Evolutionary conservation across 495 filamentous ascomycete genomes (phyloP).

Genomic region (Letharia columbiana): DNA sequence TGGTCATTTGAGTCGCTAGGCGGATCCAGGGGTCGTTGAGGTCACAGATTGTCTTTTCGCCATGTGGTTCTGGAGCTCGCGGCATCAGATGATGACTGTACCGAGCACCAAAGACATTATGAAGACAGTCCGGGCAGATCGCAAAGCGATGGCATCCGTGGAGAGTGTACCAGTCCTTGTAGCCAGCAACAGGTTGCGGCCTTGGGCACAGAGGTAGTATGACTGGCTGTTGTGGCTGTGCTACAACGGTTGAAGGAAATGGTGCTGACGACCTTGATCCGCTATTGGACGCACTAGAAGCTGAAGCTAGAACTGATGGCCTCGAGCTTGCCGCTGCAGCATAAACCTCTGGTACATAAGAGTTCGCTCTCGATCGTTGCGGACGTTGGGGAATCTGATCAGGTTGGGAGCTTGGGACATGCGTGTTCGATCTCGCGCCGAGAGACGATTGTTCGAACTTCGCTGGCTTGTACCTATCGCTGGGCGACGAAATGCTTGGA

Average conservation of each 20-base stretch:
- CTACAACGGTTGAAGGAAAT: constrained; percentile 9
- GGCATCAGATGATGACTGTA: constrained; percentile 47
- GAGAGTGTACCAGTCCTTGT: constrained; percentile 60
- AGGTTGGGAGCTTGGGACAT: neutral
- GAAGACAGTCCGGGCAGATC: constrained; percentile 57
- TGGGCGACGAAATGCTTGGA: constrained; percentile 12
- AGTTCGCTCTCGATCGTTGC: constrained; percentile 3
- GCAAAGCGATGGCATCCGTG: constrained; percentile 46
- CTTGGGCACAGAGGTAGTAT: constrained; percentile 48
- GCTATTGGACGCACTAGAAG: neutral
- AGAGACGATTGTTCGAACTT: constrained; percentile 3
- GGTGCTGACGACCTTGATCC: constrained; percentile 9
- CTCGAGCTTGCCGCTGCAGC: constrained; percentile 5
- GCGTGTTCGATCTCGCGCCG: neutral
- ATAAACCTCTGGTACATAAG: constrained; percentile 8
- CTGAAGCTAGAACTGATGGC: constrained; percentile 3
- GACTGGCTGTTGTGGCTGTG: constrained; percentile 12
- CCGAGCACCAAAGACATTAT: constrained; percentile 44
- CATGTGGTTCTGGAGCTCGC: constrained; percentile 32
- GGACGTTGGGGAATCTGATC: neutral
- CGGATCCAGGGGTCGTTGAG: constrained; percentile 57
- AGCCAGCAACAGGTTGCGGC: constrained; percentile 37
- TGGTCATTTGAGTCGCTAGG: constrained; percentile 49
- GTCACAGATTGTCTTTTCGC: constrained; percentile 44
- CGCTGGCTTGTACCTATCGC: constrained; percentile 12